Base-by-base conservation (phyloP, 2,329 filamentous ascomycete species). In the Fusarium temperatum region DNA sequence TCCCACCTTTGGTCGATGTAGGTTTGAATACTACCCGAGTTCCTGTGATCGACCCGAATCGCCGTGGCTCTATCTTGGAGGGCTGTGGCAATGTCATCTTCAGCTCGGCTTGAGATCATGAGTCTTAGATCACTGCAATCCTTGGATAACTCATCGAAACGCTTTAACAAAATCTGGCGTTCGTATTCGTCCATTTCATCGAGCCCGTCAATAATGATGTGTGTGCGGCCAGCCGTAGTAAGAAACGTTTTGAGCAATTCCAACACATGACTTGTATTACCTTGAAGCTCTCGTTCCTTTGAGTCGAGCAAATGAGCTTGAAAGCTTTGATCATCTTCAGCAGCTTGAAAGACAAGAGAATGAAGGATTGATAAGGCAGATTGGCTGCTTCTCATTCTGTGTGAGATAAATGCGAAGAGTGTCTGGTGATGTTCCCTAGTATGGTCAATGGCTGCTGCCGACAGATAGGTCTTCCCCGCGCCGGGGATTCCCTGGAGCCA, bases 101-200 rank as follows among this genome's bases (percentile, higher is more conserved):
- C 68, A 8, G 63, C 20, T 22, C 68, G 63, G 36, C 68, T 70
- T 18, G 39, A 45, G 14, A 70, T 45, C 5, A 70, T 17, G 28
- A 70, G n/a, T 44, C 57, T 45, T 11, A 32, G 12, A 10, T 70
- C 54, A 14, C 13, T n/a, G 24, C 58, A 60, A 5, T 39, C 20
- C 3, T 35, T 42, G 0, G 45, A 32, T 4, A 66, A 24, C 14
- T 59, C 36, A 12, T 41, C 39, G 1, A 70, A 35, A 11, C 28
- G 41, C 14, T 56, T 32, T 8, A 67, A 20, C 11, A 66, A 22
- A 14, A 44, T 51, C 5, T n/a, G 24, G 6, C 59, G 58, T 22
- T 70, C 63, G 14, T 14, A 36, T 15, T 70, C 50, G 6, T 67
- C 53, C 13, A 66, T 61, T 45, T 73, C 70, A 42, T 73, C 70